Percentiles rank a stretch among this genome's conserved stretches.
phyloP scores from a whole-genome alignment of 495 filamentous ascomycete genomes.

The Daldinia concentrica region DNA sequence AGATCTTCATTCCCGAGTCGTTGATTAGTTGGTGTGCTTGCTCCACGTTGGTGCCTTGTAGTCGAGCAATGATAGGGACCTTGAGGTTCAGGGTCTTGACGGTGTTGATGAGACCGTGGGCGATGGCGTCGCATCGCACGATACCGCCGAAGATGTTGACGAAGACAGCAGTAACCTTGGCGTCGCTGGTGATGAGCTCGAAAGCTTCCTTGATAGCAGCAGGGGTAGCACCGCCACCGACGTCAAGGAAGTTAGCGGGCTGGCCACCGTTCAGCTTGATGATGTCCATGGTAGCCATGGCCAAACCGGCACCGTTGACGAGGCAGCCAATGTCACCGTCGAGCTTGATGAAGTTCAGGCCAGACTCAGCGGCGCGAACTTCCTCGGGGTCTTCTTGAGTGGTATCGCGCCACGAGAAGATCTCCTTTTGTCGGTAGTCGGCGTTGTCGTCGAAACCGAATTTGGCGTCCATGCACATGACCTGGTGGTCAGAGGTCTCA shows the following conservation, averaged over 20 bases:
- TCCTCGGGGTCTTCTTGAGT: slow-evolving; percentile 97
- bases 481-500: slow-evolving; percentile 96
- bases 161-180: slow-evolving; percentile 98
- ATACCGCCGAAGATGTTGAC: slow-evolving; percentile 99
- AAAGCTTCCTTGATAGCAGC: slow-evolving; percentile 97
- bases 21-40: slow-evolving; percentile 94
- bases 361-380: slow-evolving; percentile 91
- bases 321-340: slow-evolving; percentile 99
- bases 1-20: slow-evolving; percentile 98
- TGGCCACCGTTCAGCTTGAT: slow-evolving; percentile 98
- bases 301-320: slow-evolving; percentile 98
- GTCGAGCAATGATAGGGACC: slow-evolving; percentile 93
- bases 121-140: slow-evolving; percentile 97
- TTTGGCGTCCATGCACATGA: slow-evolving; percentile 99
- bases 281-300: slow-evolving; percentile 99
- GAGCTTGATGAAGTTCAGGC: slow-evolving; percentile 99
- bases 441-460: slow-evolving; percentile 98
- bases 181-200: slow-evolving; percentile 96
- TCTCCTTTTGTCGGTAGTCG: slow-evolving; percentile 95
- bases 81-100: slow-evolving; percentile 93
- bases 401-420: slow-evolving; percentile 92
- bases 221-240: slow-evolving; percentile 95
- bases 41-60: slow-evolving; percentile 99
- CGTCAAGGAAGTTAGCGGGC: slow-evolving; percentile 98
- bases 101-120: slow-evolving; percentile 92